Percentiles rank a stretch among this genome's conserved stretches.
These are phyloP conservation scores for Puccinia triticina DNA, from an alignment of 1,284 basidiomycete genomes.

Conservation along the genomic window DNA sequence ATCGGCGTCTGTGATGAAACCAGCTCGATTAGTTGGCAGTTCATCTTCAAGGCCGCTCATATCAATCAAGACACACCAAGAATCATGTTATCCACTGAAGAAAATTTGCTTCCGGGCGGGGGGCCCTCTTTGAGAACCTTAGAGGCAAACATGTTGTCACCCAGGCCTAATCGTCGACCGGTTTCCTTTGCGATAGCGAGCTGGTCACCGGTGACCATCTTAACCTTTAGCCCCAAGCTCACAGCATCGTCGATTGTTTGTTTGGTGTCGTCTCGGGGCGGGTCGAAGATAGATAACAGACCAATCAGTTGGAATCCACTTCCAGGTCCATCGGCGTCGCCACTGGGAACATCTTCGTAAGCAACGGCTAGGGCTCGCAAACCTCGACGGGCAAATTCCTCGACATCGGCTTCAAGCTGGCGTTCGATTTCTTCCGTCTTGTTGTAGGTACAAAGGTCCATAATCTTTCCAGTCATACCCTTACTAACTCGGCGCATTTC, in stretches of 20 bases:
- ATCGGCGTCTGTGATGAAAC: constrained; percentile 72
- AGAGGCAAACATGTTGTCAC: constrained; percentile 95
- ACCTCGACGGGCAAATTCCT: constrained; percentile 92
- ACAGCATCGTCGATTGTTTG: constrained; percentile 97
- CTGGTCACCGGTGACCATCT: constrained; percentile 99
- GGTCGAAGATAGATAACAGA: constrained; percentile 96
- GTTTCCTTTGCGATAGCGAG: constrained; percentile 99
- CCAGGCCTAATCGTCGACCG: constrained; percentile 90
- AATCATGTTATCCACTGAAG: constrained; percentile 79
- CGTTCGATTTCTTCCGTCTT: constrained; percentile 90
- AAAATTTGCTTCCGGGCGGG: constrained; percentile 73
- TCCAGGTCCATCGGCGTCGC: constrained; percentile 71
- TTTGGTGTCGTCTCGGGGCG: constrained; percentile 64
- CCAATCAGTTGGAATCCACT: constrained; percentile 96
- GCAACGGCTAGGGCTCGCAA: constrained; percentile 96
- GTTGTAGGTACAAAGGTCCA: constrained; percentile 84
- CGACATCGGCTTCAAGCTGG: constrained; percentile 87
- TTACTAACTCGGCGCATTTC: constrained; percentile 97
- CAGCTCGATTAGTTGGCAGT: not conserved
- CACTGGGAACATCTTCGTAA: constrained; percentile 74
- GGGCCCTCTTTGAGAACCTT: constrained; percentile 93
- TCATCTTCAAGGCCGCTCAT: no score
- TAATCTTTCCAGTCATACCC: constrained; percentile 89
- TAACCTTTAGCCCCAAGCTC: constrained; percentile 93
- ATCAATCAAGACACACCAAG: not conserved